phyloP scores from a whole-genome alignment of 768 basidiomycete species.

The Trametes maxima region DNA sequence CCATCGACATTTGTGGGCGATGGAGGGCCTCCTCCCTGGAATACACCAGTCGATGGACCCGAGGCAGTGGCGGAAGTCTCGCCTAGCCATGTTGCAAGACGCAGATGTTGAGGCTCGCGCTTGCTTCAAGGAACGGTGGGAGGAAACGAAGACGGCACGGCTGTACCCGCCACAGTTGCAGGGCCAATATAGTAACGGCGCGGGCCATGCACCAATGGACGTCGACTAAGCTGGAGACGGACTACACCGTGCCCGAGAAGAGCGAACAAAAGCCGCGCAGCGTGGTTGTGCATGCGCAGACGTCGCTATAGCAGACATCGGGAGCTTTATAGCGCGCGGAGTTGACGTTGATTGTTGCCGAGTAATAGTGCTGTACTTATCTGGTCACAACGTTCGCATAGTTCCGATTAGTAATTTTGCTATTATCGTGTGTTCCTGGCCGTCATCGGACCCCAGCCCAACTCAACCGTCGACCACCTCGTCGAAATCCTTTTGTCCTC shows the following conservation, averaged over 20 bases:
- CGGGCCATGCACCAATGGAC: constrained; percentile 3
- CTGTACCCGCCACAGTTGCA: constrained; percentile 5
- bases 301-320: background rate
- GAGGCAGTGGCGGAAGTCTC: constrained; percentile 51
- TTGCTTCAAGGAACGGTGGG: constrained; percentile 23
- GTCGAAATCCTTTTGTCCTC: constrained; percentile 20
- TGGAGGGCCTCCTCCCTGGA: constrained; percentile 72
- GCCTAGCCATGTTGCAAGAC: constrained; percentile 62
- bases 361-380: background rate
- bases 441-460: constrained; percentile 4
- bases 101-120: constrained; percentile 48
- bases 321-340: background rate
- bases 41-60: constrained; percentile 73
- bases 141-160: constrained; percentile 26
- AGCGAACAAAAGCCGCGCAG: constrained; percentile 3
- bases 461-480: constrained; percentile 18
- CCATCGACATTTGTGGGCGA: constrained; percentile 61
- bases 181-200: background rate
- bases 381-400: constrained; percentile 1
- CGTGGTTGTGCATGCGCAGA: background rate
- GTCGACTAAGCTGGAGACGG: constrained; percentile 9
- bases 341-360: constrained; percentile 8
- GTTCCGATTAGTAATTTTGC: background rate
- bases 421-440: constrained; percentile 4
- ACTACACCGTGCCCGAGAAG: background rate